These are phyloP conservation scores for Trichomonascaceae sp. DNA, from an alignment of 1,139 yeast species.

Conservation along the genomic window DNA sequence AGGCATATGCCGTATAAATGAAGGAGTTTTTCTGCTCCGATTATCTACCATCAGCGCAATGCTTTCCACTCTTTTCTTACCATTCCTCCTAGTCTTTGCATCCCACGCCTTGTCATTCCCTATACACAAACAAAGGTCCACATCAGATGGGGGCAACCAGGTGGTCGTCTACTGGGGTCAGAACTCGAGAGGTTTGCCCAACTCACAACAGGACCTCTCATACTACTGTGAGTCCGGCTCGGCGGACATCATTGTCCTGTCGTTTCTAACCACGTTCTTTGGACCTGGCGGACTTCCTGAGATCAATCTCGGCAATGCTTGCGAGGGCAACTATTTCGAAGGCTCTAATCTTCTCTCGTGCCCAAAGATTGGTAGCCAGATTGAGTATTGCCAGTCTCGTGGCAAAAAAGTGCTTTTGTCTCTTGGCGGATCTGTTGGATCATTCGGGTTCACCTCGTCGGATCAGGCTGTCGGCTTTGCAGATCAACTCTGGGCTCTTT, in stretches of 20 bases:
- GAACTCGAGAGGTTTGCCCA: slow-evolving; percentile 46
- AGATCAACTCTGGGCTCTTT: slow-evolving; percentile 61
- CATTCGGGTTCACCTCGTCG: slow-evolving; percentile 57
- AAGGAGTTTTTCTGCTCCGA: too few relatives aligned
- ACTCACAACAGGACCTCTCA: slow-evolving; percentile 53
- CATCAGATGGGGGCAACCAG: too few relatives aligned
- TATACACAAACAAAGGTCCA: too few relatives aligned
- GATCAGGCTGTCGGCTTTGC: slow-evolving; percentile 57
- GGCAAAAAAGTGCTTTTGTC: slow-evolving; percentile 80
- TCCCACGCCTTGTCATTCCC: too few relatives aligned
- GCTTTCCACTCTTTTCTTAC: too few relatives aligned
- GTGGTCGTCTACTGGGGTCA: slow-evolving; percentile 92
- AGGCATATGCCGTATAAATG: too few relatives aligned
- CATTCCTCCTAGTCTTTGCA: too few relatives aligned
- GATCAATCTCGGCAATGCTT: slow-evolving; percentile 60
- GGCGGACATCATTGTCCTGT: slow-evolving; percentile 58
- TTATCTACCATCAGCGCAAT: too few relatives aligned
- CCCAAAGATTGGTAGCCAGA: slow-evolving; percentile 40
- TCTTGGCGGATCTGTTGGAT: slow-evolving; percentile 77
- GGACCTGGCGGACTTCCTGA: slow-evolving; percentile 28
- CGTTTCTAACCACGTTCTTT: slow-evolving; percentile 59
- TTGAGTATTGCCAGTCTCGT: slow-evolving; percentile 57
- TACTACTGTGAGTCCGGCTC: slow-evolving; percentile 56
- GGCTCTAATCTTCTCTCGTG: slow-evolving; percentile 24
- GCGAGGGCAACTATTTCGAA: slow-evolving; percentile 17